Evolutionary conservation across 495 filamentous ascomycete species (phyloP).

Genomic region (Cladorrhinum samala): DNA sequence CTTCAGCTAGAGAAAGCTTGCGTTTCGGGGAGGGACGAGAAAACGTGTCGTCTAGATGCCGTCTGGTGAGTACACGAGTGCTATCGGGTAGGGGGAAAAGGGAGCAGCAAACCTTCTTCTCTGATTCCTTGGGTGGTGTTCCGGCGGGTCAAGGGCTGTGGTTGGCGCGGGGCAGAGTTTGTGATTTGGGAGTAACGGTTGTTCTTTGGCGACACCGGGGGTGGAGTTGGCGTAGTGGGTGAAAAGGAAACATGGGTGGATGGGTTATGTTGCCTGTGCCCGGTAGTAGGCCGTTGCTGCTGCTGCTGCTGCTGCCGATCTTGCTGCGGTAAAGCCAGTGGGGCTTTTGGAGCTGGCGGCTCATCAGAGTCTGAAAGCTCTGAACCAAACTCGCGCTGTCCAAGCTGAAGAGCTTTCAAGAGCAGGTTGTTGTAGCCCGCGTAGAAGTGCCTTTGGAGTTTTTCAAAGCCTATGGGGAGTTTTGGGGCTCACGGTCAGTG

Average conservation of each 20-base stretch:
- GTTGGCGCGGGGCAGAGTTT: background rate
- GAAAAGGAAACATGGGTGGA: conserved; percentile 2
- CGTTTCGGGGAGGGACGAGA: conserved; percentile 1
- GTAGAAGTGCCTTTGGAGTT: conserved; percentile 25
- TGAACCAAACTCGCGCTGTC: conserved; percentile 16
- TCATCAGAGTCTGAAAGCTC: background rate
- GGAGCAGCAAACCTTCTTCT: conserved; percentile 11
- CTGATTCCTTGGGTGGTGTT: conserved; percentile 15
- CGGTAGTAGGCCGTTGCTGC: background rate
- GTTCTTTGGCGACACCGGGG: background rate
- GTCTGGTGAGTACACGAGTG: no score
- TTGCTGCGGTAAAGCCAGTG: background rate
- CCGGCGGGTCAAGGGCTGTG: background rate
- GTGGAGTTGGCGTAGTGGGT: background rate
- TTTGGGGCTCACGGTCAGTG: no score
- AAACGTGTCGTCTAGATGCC: background rate
- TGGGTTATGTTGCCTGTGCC: conserved; percentile 1
- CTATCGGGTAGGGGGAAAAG: background rate
- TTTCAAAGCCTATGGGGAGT: conserved; percentile 13
- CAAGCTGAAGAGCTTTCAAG: conserved; percentile 23
- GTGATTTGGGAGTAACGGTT: background rate
- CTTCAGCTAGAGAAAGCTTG: conserved; percentile 15
- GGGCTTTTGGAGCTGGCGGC: background rate
- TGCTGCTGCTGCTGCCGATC: background rate
- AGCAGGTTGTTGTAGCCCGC: conserved; percentile 26